Conservation (phyloP, 23 red algal species). For the Agarophyton chilense region DNA sequence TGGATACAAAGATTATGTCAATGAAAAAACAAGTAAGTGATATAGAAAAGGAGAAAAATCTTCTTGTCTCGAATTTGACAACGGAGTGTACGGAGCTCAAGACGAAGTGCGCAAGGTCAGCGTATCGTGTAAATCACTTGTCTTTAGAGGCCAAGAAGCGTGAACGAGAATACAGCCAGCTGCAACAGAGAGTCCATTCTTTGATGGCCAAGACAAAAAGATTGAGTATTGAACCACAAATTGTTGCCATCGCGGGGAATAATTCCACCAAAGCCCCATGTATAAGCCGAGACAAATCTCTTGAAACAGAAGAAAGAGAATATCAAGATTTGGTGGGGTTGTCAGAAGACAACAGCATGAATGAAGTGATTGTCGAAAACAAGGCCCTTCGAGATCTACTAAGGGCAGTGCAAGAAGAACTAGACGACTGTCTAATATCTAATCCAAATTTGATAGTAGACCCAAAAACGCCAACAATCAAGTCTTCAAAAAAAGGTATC, state of each 20-base stretch:
- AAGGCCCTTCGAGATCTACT: slow-evolving; percentile 48
- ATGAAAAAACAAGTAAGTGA: not conserved
- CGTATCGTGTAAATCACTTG: slow-evolving; percentile 32
- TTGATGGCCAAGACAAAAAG: slow-evolving; percentile 37
- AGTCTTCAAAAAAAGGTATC: not conserved
- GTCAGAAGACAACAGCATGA: not conserved
- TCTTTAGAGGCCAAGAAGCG: slow-evolving; percentile 46
- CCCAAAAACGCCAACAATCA: not conserved
- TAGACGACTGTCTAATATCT: slow-evolving; percentile 35
- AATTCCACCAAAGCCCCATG: not conserved
- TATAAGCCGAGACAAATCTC: slow-evolving; percentile 16
- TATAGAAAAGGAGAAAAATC: slow-evolving; percentile 30
- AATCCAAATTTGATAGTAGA: not conserved
- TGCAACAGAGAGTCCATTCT: slow-evolving; percentile 46
- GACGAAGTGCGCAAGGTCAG: slow-evolving; percentile 13
- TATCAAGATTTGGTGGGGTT: not conserved
- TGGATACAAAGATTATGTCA: not conserved
- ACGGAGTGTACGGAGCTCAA: slow-evolving; percentile 21
- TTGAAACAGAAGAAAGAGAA: not conserved
- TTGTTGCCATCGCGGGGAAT: slow-evolving; percentile 8
- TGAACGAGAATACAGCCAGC: slow-evolving; percentile 32
- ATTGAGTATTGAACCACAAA: slow-evolving; percentile 38
- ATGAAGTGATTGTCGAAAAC: slow-evolving; percentile 39
- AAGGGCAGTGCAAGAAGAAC: slow-evolving; percentile 40
- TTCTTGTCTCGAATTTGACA: not conserved